phyloP scores from a whole-genome alignment of 2,329 filamentous ascomycete genomes.

The Plectosphaerella cucumerina region DNA sequence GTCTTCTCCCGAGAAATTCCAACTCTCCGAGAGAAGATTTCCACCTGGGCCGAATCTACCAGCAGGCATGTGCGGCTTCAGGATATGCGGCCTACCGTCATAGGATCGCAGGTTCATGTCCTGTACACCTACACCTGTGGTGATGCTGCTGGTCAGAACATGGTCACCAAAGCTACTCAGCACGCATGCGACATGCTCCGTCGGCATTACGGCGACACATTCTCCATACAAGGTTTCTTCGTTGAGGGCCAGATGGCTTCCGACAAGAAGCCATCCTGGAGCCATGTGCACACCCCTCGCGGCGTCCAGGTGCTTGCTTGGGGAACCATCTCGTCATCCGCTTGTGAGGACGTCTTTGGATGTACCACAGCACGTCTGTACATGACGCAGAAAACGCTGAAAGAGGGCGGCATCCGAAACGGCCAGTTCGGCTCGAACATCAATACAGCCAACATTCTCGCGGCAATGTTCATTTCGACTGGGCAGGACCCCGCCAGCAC shows the following conservation, averaged over 20 bases:
- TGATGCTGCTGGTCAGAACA: slow-evolving; percentile 4
- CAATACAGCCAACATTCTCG: slow-evolving; percentile 6
- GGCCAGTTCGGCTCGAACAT: slow-evolving; percentile 5
- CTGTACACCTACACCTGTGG: slow-evolving; percentile 4
- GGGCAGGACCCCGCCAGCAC: slow-evolving; percentile 4
- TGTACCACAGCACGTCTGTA: slow-evolving; percentile 1
- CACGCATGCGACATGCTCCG: slow-evolving; percentile 3
- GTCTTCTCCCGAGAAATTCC: slow-evolving; percentile 1
- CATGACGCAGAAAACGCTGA: background rate
- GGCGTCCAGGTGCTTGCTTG: slow-evolving; percentile 5
- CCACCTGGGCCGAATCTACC: slow-evolving; percentile 1
- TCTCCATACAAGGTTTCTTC: slow-evolving; percentile 1
- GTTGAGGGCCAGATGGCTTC: slow-evolving; percentile 3
- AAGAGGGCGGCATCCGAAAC: slow-evolving; percentile 5
- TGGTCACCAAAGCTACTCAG: slow-evolving; percentile 4
- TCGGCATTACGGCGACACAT: background rate
- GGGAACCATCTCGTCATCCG: slow-evolving; percentile 1
- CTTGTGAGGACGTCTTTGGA: background rate
- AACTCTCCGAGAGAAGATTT: background rate
- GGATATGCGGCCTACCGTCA: slow-evolving; percentile 1
- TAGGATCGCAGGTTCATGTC: slow-evolving; percentile 4
- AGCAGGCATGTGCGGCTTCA: slow-evolving; percentile 2
- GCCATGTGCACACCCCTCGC: slow-evolving; percentile 2
- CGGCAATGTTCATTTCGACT: slow-evolving; percentile 5
- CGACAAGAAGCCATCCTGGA: slow-evolving; percentile 6